phyloP scores from a whole-genome alignment of 2,329 filamentous ascomycete species.

The Sarocladiaceae sp. region DNA sequence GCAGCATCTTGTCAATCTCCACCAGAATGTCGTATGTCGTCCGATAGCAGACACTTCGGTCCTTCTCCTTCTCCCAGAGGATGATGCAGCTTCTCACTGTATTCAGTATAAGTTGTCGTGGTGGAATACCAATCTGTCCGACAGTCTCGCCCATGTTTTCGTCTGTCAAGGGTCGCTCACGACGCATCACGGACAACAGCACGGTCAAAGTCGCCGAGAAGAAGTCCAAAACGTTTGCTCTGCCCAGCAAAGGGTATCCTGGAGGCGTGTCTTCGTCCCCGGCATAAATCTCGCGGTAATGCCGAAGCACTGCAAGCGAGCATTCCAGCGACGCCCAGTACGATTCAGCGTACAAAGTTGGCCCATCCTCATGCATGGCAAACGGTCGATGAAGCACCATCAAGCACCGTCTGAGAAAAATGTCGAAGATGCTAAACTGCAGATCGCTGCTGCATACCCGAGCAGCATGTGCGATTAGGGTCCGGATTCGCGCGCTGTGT shows the following conservation, averaged over 20 bases:
- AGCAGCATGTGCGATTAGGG: constrained; percentile 26
- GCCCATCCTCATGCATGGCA: constrained; percentile 28
- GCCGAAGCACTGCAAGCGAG: constrained; percentile 29
- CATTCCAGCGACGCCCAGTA: constrained; percentile 34
- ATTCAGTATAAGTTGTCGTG: constrained; percentile 30
- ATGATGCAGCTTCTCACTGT: constrained; percentile 28
- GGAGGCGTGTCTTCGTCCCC: constrained; percentile 18
- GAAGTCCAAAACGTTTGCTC: constrained; percentile 30
- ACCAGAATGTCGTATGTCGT: constrained; percentile 27
- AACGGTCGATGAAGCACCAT: constrained; percentile 32
- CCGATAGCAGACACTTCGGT: constrained; percentile 30
- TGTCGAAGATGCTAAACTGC: constrained; percentile 29
- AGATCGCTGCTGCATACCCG: constrained; percentile 23
- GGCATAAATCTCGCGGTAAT: constrained; percentile 31
- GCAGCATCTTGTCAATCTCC: constrained; percentile 23
- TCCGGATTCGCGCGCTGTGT: constrained; percentile 27
- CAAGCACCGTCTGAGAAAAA: constrained; percentile 28
- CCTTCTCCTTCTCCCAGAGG: constrained; percentile 30
- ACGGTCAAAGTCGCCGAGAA: constrained; percentile 30
- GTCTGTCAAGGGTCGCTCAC: constrained; percentile 27
- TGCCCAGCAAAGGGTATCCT: constrained; percentile 24
- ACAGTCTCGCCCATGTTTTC: constrained; percentile 18
- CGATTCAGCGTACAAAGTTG: constrained; percentile 27
- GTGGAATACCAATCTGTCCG: constrained; percentile 21
- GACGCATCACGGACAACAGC: constrained; percentile 28